A percentile compares a stretch with the other conserved stretches of the same genome.
phyloP scores from a whole-genome alignment of 768 basidiomycete species.

The Russula virescens region DNA sequence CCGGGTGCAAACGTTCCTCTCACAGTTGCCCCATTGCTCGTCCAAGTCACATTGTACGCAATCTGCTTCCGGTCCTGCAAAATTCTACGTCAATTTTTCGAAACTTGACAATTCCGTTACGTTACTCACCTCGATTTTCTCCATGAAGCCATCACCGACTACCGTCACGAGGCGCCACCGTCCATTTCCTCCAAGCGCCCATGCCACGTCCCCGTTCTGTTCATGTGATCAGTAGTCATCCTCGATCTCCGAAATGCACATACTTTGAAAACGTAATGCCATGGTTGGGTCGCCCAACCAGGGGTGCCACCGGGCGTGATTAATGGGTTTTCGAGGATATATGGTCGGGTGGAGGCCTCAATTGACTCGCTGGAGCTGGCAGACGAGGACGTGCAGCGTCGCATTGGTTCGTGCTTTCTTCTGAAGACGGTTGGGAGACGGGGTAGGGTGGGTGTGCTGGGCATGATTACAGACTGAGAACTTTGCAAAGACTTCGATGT shows the following conservation, averaged over 20 bases:
- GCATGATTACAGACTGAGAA: neutral
- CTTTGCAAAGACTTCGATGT: neutral
- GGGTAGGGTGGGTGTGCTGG: neutral
- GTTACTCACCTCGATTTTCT: constrained; percentile 8
- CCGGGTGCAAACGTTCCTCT: constrained; percentile 14
- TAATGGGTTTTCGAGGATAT: neutral
- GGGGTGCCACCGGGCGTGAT: constrained; percentile 10
- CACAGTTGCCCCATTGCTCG: neutral
- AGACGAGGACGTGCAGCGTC: neutral
- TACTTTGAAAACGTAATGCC: constrained; percentile 16
- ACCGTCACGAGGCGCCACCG: constrained; percentile 18
- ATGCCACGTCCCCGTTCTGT: constrained; percentile 12
- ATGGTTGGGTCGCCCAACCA: constrained; percentile 16
- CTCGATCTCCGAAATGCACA: neutral
- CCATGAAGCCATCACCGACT: constrained; percentile 10
- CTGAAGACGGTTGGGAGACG: neutral
- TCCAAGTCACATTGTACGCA: constrained; percentile 15
- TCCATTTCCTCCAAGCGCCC: constrained; percentile 12
- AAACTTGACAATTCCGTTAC: neutral
- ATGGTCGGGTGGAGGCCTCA: neutral
- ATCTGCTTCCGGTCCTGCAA: constrained; percentile 11
- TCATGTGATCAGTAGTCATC: neutral
- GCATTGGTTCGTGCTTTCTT: neutral
- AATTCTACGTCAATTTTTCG: neutral
- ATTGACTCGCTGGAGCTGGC: neutral